Base-by-base conservation (phyloP, 441 rosid genomes). In the Gossypium lobatum region DNA sequence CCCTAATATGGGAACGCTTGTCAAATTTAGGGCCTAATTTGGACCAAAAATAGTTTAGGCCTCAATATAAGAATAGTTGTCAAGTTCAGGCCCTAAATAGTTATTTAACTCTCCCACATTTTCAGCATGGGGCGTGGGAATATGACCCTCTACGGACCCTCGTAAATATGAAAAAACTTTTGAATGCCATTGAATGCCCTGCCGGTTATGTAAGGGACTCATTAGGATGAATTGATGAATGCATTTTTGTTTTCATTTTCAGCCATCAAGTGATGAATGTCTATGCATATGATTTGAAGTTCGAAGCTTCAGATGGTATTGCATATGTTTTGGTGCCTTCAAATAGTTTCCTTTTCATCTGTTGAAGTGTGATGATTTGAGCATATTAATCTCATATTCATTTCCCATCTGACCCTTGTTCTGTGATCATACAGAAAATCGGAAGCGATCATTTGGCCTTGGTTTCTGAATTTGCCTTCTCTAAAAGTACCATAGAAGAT, bases 391-490 rank as follows among this genome's bases (percentile, higher is more conserved):
- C 16, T 7, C 48, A 46, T 31, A 13, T 13, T 13, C 17, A 14
- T 65, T 45, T 65, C 55, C 55, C 6, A 26, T 46, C 57, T 23
- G 34, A 66, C 20, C 57, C 42, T 1, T n/a, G 9, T 63, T 11
- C 70, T 23, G 5, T 61, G 59, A 26, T 73, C 1, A 5, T 64
- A 37, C 79, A 87, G 96, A 85, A 84, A 31, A 45, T 87, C 57
- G 92, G 93, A 75, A 88, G 92, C 57, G 96, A 91, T 81, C 93
- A 91, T 83, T 80, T 91, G 88, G 86, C 88, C 39, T 71, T 90
- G 75, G 88, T 83, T 79, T 80, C 91, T 13, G 91, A 90, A 53
- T 90, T 88, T 81, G 83, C 73, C 57, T 88, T 87, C 70, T 72
- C 79, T 2, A 65, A 72, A 70, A 75, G 52, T 20, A 34, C 20